Evolutionary conservation across 768 basidiomycete genomes (phyloP), one percentile per base, ranked within the genome.

Genomic region (Boletus rufocinnamomeus): DNA sequence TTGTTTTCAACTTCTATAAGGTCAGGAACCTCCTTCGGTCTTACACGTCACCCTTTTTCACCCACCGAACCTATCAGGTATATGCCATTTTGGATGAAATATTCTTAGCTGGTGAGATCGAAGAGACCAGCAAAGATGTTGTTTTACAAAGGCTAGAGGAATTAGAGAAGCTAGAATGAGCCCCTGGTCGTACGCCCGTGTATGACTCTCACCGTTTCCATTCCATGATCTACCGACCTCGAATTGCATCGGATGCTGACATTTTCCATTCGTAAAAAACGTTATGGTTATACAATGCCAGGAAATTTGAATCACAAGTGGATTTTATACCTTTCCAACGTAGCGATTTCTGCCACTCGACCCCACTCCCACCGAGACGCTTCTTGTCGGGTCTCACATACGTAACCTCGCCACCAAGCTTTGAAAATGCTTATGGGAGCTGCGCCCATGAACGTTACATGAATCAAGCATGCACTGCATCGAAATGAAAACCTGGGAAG

Each of bases 1-100:
- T 99, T 0, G 97, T 99, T 3, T 99, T 98, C 80, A 98, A 98
- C 74, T 99, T 98, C 72, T 97, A 98, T 77, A 98, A 98, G 80
- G 93, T 89, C 43, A 57, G 63, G 21, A 30, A 16, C 40, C 21
- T 47, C 47, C 27, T 51, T 34, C 27, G 1, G 19, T 52, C 47
- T 9, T 37, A 3, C 14, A 2, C 2, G 73, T 59, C 27, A 34
- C 23, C 32, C 52, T 14, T 35, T 25, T 37, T 59, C 43, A 65
- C 44, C 7, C 13, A 19, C 21, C 2, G 19, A 53, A 50, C 11
- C 23, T 13, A 34, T 40, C 44, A 96, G 93, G 96, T 98, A 8
- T 98, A 99, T 68, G 95, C 97, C 3, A 98, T 99, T 54, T 80
- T 99, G 56, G 97, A 99, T 71, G 97, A 99, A 70, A 93, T 98